phyloP scores from a whole-genome alignment of 2,329 filamentous ascomycete species.

The Arthroderma sp. region DNA sequence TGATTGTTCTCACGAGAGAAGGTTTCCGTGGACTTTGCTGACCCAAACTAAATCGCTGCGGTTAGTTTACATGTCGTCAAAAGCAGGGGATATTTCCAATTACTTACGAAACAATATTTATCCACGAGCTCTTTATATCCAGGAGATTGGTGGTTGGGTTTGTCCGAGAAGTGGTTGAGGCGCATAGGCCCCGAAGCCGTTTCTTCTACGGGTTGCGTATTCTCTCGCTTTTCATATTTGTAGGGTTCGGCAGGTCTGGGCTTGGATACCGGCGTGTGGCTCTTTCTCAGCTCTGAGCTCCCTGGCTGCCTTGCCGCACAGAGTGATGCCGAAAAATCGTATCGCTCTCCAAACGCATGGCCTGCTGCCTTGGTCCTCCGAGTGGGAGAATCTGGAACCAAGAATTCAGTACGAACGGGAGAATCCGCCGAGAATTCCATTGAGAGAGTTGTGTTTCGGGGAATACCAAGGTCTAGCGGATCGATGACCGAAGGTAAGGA shows the following conservation, averaged over 20 bases:
- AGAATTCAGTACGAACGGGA: not conserved
- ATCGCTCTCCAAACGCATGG: constrained; percentile 78
- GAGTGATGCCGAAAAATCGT: constrained; percentile 90
- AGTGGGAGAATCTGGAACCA: constrained; percentile 38
- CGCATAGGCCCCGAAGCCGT: not conserved
- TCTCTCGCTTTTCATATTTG: not conserved
- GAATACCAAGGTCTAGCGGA: not conserved
- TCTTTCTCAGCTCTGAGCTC: not conserved
- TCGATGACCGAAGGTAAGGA: not conserved
- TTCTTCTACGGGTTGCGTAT: not conserved
- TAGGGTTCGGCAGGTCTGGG: not conserved
- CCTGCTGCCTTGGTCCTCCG: constrained; percentile 38
- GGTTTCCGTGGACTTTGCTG: not conserved
- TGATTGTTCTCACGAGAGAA: not conserved
- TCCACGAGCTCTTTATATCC: constrained; percentile 95
- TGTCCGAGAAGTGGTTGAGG: constrained; percentile 29
- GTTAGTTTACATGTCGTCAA: not conserved
- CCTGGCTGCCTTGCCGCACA: constrained; percentile 60
- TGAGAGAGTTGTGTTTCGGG: not conserved
- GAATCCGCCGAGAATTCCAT: not conserved
- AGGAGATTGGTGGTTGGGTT: constrained; percentile 64
- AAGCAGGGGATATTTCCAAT: not conserved
- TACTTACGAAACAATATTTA: constrained; percentile 99
- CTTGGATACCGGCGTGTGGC: not conserved
- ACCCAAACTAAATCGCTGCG: not conserved